phyloP scores from a whole-genome alignment of 2,329 filamentous ascomycete species.

The Arthrinium phaeospermum region DNA sequence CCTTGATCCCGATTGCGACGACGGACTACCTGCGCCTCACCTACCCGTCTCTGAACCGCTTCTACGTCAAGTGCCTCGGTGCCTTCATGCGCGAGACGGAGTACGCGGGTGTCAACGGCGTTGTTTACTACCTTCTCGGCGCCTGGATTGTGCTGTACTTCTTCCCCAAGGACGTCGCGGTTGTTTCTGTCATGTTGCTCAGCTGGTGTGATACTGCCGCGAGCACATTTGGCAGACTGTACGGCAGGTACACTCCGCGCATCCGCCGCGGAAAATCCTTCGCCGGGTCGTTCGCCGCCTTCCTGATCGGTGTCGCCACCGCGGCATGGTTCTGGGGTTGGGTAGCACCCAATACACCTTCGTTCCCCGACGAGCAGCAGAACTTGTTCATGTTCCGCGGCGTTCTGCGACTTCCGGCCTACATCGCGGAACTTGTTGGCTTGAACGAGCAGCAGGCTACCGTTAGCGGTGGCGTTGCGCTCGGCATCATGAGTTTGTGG shows the following conservation, averaged over 20 bases:
- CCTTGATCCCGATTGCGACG: slow-evolving; percentile 82
- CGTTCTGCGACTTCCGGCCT: slow-evolving; percentile 70
- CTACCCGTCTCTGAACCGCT: slow-evolving; percentile 78
- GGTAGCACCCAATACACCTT: slow-evolving; percentile 72
- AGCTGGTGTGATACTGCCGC: slow-evolving; percentile 99
- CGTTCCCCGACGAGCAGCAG: slow-evolving; percentile 71
- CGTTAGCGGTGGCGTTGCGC: slow-evolving; percentile 73
- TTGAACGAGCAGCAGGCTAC: slow-evolving; percentile 63
- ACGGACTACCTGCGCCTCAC: slow-evolving; percentile 84
- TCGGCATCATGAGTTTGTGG: slow-evolving; percentile 82
- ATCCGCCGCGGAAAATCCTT: slow-evolving; percentile 89
- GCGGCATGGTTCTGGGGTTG: slow-evolving; percentile 89
- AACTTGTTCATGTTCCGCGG: slow-evolving; percentile 84
- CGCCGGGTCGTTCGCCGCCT: slow-evolving; percentile 86
- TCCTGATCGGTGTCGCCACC: slow-evolving; percentile 79
- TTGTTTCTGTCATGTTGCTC: slow-evolving; percentile 86
- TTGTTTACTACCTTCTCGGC: slow-evolving; percentile 94
- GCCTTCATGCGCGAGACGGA: slow-evolving; percentile 97
- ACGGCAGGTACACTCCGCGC: slow-evolving; percentile 85
- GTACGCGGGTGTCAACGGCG: slow-evolving; percentile 92
- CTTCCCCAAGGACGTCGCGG: slow-evolving; percentile 91
- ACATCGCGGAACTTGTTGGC: slow-evolving; percentile 64
- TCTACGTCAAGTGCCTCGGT: slow-evolving; percentile 85
- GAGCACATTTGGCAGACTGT: slow-evolving; percentile 89
- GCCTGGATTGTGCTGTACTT: slow-evolving; percentile 85